Evolutionary conservation across 2,329 filamentous ascomycete genomes (phyloP), one percentile per base, ranked within the genome.

Genomic region (Talaromyces funiculosus): DNA sequence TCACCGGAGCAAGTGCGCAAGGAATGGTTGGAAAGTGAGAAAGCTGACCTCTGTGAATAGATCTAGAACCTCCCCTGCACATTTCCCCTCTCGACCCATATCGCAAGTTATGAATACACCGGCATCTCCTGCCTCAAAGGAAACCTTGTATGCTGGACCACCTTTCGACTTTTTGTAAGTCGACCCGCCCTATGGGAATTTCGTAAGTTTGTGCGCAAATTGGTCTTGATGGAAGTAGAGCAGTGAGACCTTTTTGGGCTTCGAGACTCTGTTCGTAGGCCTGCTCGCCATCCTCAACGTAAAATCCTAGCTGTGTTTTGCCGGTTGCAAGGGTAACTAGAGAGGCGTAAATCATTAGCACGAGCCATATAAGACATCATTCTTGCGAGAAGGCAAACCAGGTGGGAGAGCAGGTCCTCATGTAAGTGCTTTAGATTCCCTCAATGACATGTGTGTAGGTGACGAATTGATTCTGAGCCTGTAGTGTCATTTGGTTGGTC

Each of bases 21-120:
- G 29, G 40, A 45, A 20, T 45, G 29, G 35, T 31, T 37, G 8
- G 42, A 26, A 40, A 12, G 24, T n/a, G 18, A 60, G 24, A 29
- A 22, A 33, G 71, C 75, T 63, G 61, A 84, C 82, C 71, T 84
- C 78, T 40, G 79, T 75, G 67, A 87, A 82, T 10, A 86, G 67
- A 70, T 86, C 83, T 43, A 80, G 71, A 55, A 84, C 74, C 65
- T 88, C 85, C 47, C 75, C 75, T 22, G 83, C 78, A 61, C 83
- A 85, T 72, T 84, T 86, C 42, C 75, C 77, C 73, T 88, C 85
- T 67, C 79, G 82, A 62, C 83, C 83, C 73, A 83, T 83, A 62
- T 84, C 80, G 68, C 84, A 86, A 3, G 85, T 86, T 43, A 84
- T 81, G 77, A 85, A 86, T 29, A 87, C 84, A 10, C 85, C 85